Evolutionary conservation across 108 stramenopile genomes (phyloP).

Genomic region (Cyclotella kingstonii): DNA sequence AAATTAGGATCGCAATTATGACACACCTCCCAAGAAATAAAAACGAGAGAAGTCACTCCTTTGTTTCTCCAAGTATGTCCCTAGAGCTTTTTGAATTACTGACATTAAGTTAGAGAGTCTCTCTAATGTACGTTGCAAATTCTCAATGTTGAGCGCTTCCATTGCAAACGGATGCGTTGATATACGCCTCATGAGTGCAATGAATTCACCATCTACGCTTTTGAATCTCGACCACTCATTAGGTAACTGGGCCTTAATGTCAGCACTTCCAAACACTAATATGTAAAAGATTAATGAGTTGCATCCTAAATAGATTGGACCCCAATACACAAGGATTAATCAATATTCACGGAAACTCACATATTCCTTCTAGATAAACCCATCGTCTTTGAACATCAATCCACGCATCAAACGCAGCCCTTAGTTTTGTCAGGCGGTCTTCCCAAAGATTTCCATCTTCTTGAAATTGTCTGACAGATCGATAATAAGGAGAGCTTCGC

Average conservation of each 20-base stretch:
- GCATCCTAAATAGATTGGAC: no score
- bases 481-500: conserved; percentile 94
- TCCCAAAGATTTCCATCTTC: conserved; percentile 96
- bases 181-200: conserved; percentile 89
- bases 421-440: conserved; percentile 86
- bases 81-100: conserved; percentile 94
- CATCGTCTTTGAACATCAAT: conserved; percentile 96
- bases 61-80: conserved; percentile 96
- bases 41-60: conserved; percentile 94
- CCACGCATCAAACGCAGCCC: conserved; percentile 93
- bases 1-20: no score
- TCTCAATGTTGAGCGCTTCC: conserved; percentile 89
- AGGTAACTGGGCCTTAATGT: conserved; percentile 97
- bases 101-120: conserved; percentile 85
- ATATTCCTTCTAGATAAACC: conserved; percentile 97
- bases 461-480: conserved; percentile 91
- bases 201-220: conserved; percentile 93
- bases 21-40: conserved; percentile 92
- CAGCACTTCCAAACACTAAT: conserved; percentile 81
- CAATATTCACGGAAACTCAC: background rate
- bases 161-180: conserved; percentile 83
- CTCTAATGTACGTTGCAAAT: conserved; percentile 90
- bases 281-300: background rate
- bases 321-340: no score
- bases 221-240: conserved; percentile 94